These are phyloP conservation scores for Aspergillus melleus DNA, from an alignment of 2,329 filamentous ascomycete species.

Conservation along the genomic window DNA sequence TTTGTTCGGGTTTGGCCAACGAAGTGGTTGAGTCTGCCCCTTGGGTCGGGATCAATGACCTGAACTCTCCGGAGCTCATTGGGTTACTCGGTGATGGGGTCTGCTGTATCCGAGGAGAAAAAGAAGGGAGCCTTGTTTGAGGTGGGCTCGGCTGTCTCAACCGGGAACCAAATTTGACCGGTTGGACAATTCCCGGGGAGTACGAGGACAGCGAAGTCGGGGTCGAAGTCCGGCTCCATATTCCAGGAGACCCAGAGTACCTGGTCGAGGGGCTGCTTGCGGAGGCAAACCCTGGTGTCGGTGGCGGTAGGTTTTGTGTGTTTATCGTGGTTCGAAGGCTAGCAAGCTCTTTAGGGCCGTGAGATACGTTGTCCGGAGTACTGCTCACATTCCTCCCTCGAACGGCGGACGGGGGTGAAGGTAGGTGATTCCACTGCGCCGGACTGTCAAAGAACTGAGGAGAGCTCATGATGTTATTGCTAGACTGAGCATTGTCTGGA, in stretches of 20 bases:
- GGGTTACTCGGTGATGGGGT: conserved; percentile 22
- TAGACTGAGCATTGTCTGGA: conserved; percentile 20
- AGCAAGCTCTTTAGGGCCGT: conserved; percentile 39
- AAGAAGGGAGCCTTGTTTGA: conserved; percentile 37
- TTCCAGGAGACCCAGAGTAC: conserved; percentile 47
- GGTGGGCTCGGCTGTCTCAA: conserved; percentile 38
- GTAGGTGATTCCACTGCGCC: conserved; percentile 11
- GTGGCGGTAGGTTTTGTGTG: conserved; percentile 37
- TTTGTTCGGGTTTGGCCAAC: conserved; percentile 1
- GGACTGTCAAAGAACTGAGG: conserved; percentile 12
- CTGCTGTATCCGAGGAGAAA: conserved; percentile 24
- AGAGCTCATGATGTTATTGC: conserved; percentile 16
- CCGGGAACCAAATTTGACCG: conserved; percentile 38
- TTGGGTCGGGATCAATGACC: conserved; percentile 12
- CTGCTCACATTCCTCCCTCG: conserved; percentile 16
- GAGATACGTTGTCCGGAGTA: conserved; percentile 16
- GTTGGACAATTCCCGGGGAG: conserved; percentile 47
- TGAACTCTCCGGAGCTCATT: conserved; percentile 14
- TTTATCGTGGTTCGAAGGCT: conserved; percentile 38
- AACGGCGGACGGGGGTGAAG: conserved; percentile 15
- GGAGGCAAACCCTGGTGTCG: conserved; percentile 39
- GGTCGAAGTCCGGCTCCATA: conserved; percentile 50
- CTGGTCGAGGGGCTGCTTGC: conserved; percentile 47
- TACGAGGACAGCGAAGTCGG: conserved; percentile 52
- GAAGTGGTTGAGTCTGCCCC: conserved; percentile 12